A percentile compares a stretch with the other conserved stretches of the same genome.
Evolutionary conservation across 345 rosid species (phyloP).

Genomic region (Hibiscus tridactylites): DNA sequence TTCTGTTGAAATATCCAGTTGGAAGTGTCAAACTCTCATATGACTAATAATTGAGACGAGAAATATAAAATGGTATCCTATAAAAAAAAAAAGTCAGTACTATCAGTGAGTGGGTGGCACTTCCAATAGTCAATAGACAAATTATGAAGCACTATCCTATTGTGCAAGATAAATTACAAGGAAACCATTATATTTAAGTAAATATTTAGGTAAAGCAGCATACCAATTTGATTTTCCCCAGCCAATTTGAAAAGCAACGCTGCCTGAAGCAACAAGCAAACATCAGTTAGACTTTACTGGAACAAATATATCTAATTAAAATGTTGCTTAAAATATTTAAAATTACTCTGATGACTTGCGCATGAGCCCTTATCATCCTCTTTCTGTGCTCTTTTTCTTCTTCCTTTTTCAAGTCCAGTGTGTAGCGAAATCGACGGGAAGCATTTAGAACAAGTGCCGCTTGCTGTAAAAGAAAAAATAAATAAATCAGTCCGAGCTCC

Average conservation of each 20-base stretch:
- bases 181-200: neutral
- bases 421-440: constrained; percentile 93
- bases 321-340: neutral
- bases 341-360: constrained; percentile 84
- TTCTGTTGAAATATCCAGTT: neutral
- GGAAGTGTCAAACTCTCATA: neutral
- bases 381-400: constrained; percentile 63
- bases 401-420: constrained; percentile 82
- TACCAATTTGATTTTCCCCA: constrained; percentile 67
- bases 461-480: constrained; percentile 39
- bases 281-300: neutral
- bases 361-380: constrained; percentile 89
- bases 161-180: too few relatives aligned
- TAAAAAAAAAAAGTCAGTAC: neutral
- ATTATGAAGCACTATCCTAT: neutral
- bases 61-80: too few relatives aligned
- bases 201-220: neutral
- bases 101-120: neutral
- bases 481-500: neutral
- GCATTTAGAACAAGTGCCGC: constrained; percentile 96
- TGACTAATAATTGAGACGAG: neutral
- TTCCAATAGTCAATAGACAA: neutral
- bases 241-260: constrained; percentile 87
- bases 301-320: constrained; percentile 3
- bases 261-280: constrained; percentile 46